Evolutionary conservation across 2,329 filamentous ascomycete genomes (phyloP).

Genomic region (Arthrobotrys conoides): DNA sequence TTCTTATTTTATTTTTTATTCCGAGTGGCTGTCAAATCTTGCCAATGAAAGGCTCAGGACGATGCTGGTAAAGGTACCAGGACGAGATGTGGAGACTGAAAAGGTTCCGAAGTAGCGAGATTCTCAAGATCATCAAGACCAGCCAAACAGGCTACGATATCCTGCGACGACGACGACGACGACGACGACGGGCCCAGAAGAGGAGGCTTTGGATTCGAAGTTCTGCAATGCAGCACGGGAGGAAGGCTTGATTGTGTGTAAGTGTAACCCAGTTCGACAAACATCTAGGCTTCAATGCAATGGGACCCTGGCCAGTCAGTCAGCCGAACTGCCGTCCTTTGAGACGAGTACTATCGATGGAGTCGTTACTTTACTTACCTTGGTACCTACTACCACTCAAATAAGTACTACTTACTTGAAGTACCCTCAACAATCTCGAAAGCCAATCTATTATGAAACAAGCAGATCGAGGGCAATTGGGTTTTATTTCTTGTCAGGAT

Average conservation of each 20-base stretch:
- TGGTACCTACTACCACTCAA: too few species aligned
- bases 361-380: neutral
- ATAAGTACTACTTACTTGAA: neutral
- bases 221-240: neutral
- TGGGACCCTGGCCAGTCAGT: slow-evolving; percentile 14
- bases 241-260: slow-evolving; percentile 17
- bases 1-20: neutral
- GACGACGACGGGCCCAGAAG: neutral
- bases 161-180: slow-evolving; percentile 6
- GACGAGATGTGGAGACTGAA: slow-evolving; percentile 17
- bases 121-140: slow-evolving; percentile 15
- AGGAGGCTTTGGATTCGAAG: slow-evolving; percentile 22
- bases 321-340: slow-evolving; percentile 18
- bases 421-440: neutral
- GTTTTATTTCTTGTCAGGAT: neutral
- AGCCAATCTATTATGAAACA: neutral
- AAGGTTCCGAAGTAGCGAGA: slow-evolving; percentile 43
- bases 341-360: neutral
- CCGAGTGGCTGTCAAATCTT: slow-evolving; percentile 14
- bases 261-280: slow-evolving; percentile 21
- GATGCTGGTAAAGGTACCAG: slow-evolving; percentile 3
- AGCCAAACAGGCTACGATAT: slow-evolving; percentile 5
- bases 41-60: slow-evolving; percentile 30
- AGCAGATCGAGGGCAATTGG: neutral
- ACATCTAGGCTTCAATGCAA: slow-evolving; percentile 26